phyloP scores from a whole-genome alignment of 371 early-diverging fungal genomes.

The Lichtheimia hyalospora region DNA sequence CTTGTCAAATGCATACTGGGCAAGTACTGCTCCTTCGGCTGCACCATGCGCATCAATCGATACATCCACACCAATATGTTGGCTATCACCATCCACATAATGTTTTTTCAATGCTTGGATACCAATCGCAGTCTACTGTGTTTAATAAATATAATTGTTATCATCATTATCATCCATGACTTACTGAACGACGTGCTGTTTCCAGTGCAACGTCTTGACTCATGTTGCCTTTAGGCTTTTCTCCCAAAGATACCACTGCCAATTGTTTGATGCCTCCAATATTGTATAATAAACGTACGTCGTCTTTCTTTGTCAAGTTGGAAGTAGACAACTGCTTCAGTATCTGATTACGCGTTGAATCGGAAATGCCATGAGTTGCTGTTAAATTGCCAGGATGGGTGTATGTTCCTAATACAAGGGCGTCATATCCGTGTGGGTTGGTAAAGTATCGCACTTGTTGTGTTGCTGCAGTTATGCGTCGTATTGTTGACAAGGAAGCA shows the following conservation, averaged over 20 bases:
- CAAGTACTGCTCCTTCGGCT: conserved; percentile 78
- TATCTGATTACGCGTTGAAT: conserved; percentile 27
- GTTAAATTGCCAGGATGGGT: conserved; percentile 20
- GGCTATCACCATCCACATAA: conserved; percentile 31
- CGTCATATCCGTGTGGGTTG: conserved; percentile 33
- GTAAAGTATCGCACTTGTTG: conserved; percentile 24
- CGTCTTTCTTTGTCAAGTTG: conserved; percentile 54
- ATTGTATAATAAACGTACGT: conserved; percentile 56
- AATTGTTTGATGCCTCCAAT: conserved; percentile 60
- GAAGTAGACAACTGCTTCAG: conserved; percentile 38
- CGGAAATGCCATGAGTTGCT: conserved; percentile 24
- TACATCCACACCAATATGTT: conserved; percentile 59
- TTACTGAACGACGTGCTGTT: conserved; percentile 7
- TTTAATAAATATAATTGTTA: not conserved
- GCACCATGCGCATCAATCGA: conserved; percentile 59
- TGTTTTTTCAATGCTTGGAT: conserved; percentile 65
- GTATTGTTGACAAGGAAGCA: too few species aligned
- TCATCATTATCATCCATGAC: not conserved
- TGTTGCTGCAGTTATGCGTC: too few species aligned
- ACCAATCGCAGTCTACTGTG: conserved; percentile 63
- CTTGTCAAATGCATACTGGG: conserved; percentile 64
- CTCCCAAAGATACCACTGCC: conserved; percentile 77
- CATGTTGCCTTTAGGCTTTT: conserved; percentile 16
- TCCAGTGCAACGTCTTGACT: not conserved
- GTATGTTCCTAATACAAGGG: conserved; percentile 37